Conservation (phyloP, 805 yeast species). For the Nakazawaea sp. region DNA sequence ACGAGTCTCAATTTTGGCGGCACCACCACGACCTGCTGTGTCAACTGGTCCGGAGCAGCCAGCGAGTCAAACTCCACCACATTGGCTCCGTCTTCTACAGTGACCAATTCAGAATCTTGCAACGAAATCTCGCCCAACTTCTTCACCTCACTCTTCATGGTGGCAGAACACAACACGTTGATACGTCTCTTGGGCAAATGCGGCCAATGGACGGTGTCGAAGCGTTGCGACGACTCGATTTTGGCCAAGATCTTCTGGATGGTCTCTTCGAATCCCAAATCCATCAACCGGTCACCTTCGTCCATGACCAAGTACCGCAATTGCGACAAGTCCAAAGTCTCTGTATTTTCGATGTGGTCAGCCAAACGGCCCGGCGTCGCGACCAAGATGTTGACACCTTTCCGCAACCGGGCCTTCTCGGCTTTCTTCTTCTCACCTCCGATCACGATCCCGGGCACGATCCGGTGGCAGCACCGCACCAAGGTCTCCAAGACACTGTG, state of each 20-base stretch:
- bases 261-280: constrained; percentile 93
- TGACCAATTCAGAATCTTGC: constrained; percentile 65
- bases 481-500: constrained; percentile 72
- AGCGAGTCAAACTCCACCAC: constrained; percentile 21
- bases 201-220: background rate
- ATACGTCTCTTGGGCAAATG: constrained; percentile 38
- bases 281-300: constrained; percentile 96
- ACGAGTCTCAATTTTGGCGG: constrained; percentile 92
- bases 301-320: constrained; percentile 87
- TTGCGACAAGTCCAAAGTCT: constrained; percentile 61
- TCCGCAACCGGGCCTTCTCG: constrained; percentile 91
- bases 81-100: constrained; percentile 25
- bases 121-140: constrained; percentile 76
- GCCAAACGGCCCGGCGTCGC: constrained; percentile 96
- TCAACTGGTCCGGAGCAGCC: constrained; percentile 83
- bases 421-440: constrained; percentile 98
- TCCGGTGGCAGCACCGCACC: constrained; percentile 69
- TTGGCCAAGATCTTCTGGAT: constrained; percentile 65
- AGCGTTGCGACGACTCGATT: constrained; percentile 40
- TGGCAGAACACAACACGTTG: constrained; percentile 89
- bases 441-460: constrained; percentile 93
- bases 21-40: constrained; percentile 73
- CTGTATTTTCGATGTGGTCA: constrained; percentile 91
- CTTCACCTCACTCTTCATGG: constrained; percentile 74
- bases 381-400: constrained; percentile 92